Evolutionary conservation across 345 rosid species (phyloP), one percentile per base, ranked within the genome.

Genomic region (Aquilaria malaccensis): DNA sequence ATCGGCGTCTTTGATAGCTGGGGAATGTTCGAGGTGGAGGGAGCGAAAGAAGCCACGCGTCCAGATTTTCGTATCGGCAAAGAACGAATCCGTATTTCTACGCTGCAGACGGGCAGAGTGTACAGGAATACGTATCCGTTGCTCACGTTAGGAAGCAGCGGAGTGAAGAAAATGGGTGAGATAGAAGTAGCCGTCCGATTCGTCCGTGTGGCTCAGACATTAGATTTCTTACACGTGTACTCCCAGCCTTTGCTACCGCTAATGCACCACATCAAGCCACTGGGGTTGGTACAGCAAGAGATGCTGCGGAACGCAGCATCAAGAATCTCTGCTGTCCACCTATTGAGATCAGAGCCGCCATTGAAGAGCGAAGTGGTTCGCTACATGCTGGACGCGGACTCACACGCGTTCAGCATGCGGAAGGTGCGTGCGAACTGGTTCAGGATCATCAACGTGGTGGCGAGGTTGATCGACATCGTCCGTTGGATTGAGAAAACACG

Each of bases 401-500:
- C 83, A 2, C 88, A 85, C 13, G 55, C 76, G 0, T 92, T 86
- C 43, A 85, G 98, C 72, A 86, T 87, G 96, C 76, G 96, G 37
- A 85, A 81, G 58, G 88, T 89, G 29, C 80, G 92, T 13, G 95
- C 91, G 0, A 92, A 92, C 9, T 92, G 93, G 91, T 65, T 76
- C 2, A 70, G 98, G 62, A 85, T 92, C 58, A 72, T 92, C 37
- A 87, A 83, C 0, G 86, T 87, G 33, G 53, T 83, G 0, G 83
- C 89, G 0, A 69, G 91, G 5, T 50, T 83, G 68, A 62, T 82
- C 1, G 83, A 89, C 31, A 74, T 85, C 30, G 80, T 68, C 9
- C 85, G 95, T 56, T 92, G 96, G 98, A 70, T 89, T 10, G 95
- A 89, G 2, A 83, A 82, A 53, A 89, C 90, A 0, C 95, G 96